Evolutionary conservation across 1,284 basidiomycete genomes (phyloP).

Genomic region (Ustilago cynodontis): DNA sequence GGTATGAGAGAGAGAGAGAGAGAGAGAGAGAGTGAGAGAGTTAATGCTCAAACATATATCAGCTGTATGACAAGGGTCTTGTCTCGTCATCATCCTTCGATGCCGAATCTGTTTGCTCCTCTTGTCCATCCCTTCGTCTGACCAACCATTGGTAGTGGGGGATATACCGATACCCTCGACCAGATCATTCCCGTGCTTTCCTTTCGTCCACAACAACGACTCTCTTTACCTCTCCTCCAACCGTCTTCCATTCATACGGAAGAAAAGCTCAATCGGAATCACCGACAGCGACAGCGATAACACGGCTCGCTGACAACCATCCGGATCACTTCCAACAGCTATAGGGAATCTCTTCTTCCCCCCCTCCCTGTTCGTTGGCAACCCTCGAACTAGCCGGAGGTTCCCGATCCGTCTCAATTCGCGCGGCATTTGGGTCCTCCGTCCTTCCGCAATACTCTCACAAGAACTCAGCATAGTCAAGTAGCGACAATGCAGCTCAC

Average conservation of each 20-base stretch:
- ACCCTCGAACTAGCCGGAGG: too few species aligned
- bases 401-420: background rate
- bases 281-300: constrained; percentile 2
- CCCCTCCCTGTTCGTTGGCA: too few species aligned
- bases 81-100: constrained; percentile 1
- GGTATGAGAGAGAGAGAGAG: too few species aligned
- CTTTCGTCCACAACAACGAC: background rate
- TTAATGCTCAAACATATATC: background rate
- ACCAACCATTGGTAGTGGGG: background rate
- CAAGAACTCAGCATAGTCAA: background rate
- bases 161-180: background rate
- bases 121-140: background rate
- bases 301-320: background rate
- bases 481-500: constrained; percentile 17
- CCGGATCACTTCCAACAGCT: background rate
- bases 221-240: too few species aligned
- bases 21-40: too few species aligned
- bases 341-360: background rate
- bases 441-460: background rate
- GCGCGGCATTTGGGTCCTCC: constrained; percentile 3
- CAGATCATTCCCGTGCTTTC: background rate
- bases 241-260: background rate
- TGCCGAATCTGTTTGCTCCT: background rate
- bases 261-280: background rate
- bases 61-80: constrained; percentile 3